Base-by-base conservation (phyloP, 441 rosid species). In the Gossypium schwendimanii region DNA sequence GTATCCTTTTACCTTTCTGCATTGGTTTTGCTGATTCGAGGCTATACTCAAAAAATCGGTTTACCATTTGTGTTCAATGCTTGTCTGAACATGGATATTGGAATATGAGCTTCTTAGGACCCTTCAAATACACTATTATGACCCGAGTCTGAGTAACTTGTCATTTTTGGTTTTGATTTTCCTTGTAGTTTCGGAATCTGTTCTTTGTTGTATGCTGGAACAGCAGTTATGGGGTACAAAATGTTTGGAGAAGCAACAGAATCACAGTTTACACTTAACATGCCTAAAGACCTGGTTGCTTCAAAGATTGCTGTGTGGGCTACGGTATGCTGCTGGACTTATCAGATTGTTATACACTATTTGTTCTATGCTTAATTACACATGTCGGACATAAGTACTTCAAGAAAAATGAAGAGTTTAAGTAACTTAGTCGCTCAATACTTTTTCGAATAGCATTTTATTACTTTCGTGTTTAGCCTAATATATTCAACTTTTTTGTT, bases 301-400 rank as follows among this genome's bases (percentile, higher is more conserved):
- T 82, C 99, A n/a, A 92, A 92, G 82, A 85, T 94, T 76, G 99
- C 97, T 58, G 85, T 91, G 63, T 92, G 96, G 96, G 89, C 97
- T 39, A 92, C 97, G 69, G 97, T 92, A 85, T 45, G 79, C 54
- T 59, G 78, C 50, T 44, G 62, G n/a, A 61, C 24, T 1, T 14
- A 18, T 59, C 23, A 33, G 72, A 12, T 58, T 33, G n/a, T 20
- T 57, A 55, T 23, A 74, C 5, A 21, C 31, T 59, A 10, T 17
- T 24, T 24, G 3, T 60, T 26, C 24, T 2, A 2, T 54, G 3
- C 31, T 55, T 21, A 45, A 45, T 44, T 17, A 6, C 12, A 3
- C 15, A 12, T 45, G 5, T 45, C 1, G 17, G 17, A 18, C 14
- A 54, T 18, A 54, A 9, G 12, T 52, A 49, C 18, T 49, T 49